phyloP scores from a whole-genome alignment of 2,329 filamentous ascomycete species.

The Neophaeococcomyces aloes region DNA sequence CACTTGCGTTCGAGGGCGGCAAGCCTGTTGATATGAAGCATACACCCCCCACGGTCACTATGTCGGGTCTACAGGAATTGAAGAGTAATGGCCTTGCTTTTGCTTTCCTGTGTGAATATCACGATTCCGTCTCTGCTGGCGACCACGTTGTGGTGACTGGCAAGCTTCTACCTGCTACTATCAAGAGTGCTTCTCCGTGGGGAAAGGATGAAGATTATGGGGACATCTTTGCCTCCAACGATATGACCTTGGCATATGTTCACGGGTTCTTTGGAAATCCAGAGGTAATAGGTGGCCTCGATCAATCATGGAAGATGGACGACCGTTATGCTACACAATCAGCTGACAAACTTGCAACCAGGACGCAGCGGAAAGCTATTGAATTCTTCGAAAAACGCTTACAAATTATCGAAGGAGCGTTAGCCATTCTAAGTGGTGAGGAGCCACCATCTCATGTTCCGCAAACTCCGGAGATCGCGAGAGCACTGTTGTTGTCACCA shows the following conservation, averaged over 20 bases:
- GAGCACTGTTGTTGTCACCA: too few relatives aligned
- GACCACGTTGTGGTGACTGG: conserved; percentile 5
- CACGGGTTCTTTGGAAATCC: background rate
- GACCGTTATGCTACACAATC: background rate
- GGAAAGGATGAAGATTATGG: background rate
- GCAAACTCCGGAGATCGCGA: too few relatives aligned
- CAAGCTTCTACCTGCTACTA: background rate
- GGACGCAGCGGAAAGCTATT: background rate
- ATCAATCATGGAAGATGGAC: conserved; percentile 4
- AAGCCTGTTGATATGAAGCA: background rate
- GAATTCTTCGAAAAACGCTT: background rate
- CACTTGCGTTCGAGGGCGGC: too few relatives aligned
- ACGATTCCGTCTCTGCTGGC: background rate
- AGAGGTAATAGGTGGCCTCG: background rate
- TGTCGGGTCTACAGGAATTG: background rate
- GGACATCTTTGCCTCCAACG: background rate
- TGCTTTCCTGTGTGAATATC: conserved; percentile 6
- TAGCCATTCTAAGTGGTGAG: too few relatives aligned
- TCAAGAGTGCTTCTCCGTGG: background rate
- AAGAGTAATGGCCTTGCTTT: conserved; percentile 3
- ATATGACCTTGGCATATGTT: conserved; percentile 4
- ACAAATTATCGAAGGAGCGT: background rate
- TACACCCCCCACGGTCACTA: background rate
- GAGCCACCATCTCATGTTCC: too few relatives aligned
- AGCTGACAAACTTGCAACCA: background rate